Percentiles rank a stretch among this genome's conserved stretches.
These are phyloP conservation scores for Calonectria ilicicola DNA, from an alignment of 2,329 filamentous ascomycete species.

Conservation along the genomic window DNA sequence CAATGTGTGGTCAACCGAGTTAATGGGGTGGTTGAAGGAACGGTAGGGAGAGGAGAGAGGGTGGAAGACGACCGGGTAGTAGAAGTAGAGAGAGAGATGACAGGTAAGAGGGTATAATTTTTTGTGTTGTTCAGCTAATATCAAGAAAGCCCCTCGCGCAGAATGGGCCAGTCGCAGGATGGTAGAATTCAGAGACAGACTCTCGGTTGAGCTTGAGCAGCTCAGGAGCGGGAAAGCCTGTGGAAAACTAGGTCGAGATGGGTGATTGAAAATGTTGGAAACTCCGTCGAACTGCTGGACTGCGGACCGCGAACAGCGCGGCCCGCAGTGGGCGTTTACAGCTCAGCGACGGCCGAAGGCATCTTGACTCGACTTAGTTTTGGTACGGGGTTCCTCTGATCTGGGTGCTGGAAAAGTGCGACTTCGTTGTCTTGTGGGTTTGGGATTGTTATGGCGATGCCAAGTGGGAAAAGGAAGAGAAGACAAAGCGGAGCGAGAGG, in stretches of 20 bases:
- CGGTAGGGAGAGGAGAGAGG: background rate
- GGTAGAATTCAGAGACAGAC: slow-evolving; percentile 53
- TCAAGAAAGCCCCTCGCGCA: slow-evolving; percentile 42
- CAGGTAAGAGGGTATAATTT: slow-evolving; percentile 8
- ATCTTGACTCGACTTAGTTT: slow-evolving; percentile 80
- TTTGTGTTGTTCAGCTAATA: slow-evolving; percentile 12
- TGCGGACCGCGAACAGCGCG: slow-evolving; percentile 70
- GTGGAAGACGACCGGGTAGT: background rate
- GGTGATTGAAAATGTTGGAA: slow-evolving; percentile 63
- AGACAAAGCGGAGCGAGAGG: slow-evolving; percentile 42
- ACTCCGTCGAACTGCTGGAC: slow-evolving; percentile 88
- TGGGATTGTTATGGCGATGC: slow-evolving; percentile 48
- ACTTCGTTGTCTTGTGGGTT: slow-evolving; percentile 73
- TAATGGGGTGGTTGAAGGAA: background rate
- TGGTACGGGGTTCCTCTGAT: slow-evolving; percentile 51
- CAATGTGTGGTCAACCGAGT: background rate
- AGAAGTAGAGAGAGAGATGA: background rate
- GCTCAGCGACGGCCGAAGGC: slow-evolving; percentile 86
- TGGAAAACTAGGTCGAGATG: slow-evolving; percentile 75
- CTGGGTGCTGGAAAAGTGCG: slow-evolving; percentile 53
- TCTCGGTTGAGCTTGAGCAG: slow-evolving; percentile 48
- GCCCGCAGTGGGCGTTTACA: slow-evolving; percentile 91
- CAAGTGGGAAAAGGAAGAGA: slow-evolving; percentile 45
- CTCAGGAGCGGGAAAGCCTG: slow-evolving; percentile 64
- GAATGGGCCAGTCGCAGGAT: slow-evolving; percentile 45